phyloP scores from a whole-genome alignment of 257 asterid species.

The Scutellaria galericulata region DNA sequence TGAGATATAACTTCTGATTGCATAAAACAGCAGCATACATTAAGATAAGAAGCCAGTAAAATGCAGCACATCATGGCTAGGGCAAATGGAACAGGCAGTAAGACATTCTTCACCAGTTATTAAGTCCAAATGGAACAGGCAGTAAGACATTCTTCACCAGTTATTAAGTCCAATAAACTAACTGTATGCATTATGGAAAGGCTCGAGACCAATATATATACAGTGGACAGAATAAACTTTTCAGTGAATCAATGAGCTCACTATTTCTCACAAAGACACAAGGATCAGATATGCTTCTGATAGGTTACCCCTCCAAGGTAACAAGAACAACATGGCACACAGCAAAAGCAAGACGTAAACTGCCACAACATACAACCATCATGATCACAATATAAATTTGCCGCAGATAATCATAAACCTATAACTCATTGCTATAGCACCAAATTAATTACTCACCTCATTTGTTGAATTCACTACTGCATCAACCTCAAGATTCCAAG shows the following conservation, averaged over 20 bases:
- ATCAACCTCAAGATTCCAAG: slow-evolving; percentile 95
- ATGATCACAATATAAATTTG: slow-evolving; percentile 29
- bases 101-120: too few species aligned
- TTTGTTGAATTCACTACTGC: slow-evolving; percentile 92
- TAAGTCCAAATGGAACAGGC: too few species aligned
- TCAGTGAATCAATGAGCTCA: background rate
- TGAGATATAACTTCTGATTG: background rate
- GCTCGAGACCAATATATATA: background rate
- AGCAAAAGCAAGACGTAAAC: background rate
- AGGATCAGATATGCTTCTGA: slow-evolving; percentile 9
- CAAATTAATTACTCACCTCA: slow-evolving; percentile 58
- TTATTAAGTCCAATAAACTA: background rate
- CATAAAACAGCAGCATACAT: background rate
- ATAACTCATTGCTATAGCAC: background rate
- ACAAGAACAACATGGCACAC: background rate
- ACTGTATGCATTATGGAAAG: background rate
- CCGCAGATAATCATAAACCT: background rate
- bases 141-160: too few species aligned
- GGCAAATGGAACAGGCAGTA: too few species aligned
- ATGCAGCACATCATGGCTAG: too few species aligned
- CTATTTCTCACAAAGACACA: slow-evolving; percentile 21
- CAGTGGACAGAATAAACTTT: background rate
- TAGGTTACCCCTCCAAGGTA: background rate
- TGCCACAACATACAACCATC: slow-evolving; percentile 22
- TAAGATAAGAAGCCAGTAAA: background rate